Percentiles rank a stretch among this genome's conserved stretches.
Conservation (phyloP, 2,329 filamentous ascomycete genomes). For the Colletotrichum sojae region DNA sequence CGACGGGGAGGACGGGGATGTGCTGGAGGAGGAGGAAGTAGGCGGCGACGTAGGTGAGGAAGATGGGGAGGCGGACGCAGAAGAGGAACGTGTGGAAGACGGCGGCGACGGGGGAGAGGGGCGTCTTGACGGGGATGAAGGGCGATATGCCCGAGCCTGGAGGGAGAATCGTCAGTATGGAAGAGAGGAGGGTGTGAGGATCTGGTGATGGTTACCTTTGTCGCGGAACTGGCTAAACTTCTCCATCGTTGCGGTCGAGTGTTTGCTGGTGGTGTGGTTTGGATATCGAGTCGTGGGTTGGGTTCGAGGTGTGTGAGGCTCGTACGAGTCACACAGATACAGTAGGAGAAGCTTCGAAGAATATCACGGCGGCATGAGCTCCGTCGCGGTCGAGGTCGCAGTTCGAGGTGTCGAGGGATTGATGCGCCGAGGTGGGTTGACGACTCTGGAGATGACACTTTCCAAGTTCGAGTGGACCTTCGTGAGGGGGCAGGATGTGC, state of each 20-base stretch:
- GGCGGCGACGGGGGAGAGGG: conserved; percentile 73
- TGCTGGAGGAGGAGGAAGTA: conserved; percentile 89
- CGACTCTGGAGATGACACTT: background rate
- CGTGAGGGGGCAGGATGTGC: no score
- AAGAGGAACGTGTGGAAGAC: conserved; percentile 82
- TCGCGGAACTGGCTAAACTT: conserved; percentile 96
- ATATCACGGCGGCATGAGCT: conserved; percentile 30
- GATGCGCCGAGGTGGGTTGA: conserved; percentile 5
- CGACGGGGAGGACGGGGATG: conserved; percentile 73
- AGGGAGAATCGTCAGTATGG: background rate
- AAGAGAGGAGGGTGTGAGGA: background rate
- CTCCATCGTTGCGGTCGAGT: conserved; percentile 74
- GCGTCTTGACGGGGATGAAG: conserved; percentile 86
- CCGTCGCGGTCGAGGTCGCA: background rate
- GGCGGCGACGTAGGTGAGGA: conserved; percentile 75
- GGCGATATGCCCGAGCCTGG: conserved; percentile 95
- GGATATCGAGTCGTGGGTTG: background rate
- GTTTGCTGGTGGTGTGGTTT: background rate
- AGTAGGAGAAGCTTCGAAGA: background rate
- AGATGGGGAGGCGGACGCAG: conserved; percentile 82
- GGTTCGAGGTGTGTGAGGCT: background rate
- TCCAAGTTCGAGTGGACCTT: no score
- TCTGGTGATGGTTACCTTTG: conserved; percentile 70
- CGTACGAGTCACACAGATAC: conserved; percentile 24
- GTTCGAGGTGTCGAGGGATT: conserved; percentile 3